Conservation (phyloP, 441 rosid genomes). For the Populus hybrid region DNA sequence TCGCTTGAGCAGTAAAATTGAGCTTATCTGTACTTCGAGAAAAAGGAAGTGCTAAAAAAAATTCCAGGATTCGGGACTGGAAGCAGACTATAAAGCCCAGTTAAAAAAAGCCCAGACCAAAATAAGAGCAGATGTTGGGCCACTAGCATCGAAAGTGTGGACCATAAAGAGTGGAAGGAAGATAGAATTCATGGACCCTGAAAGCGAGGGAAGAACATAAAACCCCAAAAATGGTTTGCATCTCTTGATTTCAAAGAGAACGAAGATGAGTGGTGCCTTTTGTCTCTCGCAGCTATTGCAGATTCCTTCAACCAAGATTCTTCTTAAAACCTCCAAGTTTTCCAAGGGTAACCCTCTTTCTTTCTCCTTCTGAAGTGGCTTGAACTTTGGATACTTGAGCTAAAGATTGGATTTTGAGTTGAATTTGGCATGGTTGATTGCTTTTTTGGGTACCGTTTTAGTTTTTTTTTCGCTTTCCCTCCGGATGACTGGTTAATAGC, state of each 20-base stretch:
- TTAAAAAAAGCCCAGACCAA: not conserved
- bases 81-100: not conserved
- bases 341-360: constrained; percentile 21
- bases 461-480: not conserved
- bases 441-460: not conserved
- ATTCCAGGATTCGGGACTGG: not conserved
- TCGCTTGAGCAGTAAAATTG: too few species aligned
- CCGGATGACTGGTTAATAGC: not conserved
- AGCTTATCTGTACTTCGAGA: too few species aligned
- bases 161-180: not conserved
- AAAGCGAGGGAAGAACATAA: not conserved
- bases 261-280: constrained; percentile 25
- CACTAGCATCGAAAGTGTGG: not conserved
- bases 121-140: not conserved
- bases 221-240: not conserved
- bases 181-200: not conserved
- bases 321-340: constrained; percentile 16
- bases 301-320: constrained; percentile 24
- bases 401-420: not conserved
- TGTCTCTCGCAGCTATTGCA: constrained; percentile 32
- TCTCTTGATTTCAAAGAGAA: not conserved
- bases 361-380: not conserved
- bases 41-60: too few species aligned
- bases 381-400: not conserved
- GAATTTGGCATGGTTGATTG: not conserved